Evolutionary conservation across 306 rosid species (phyloP).

Genomic region (Luffa aegyptiaca): DNA sequence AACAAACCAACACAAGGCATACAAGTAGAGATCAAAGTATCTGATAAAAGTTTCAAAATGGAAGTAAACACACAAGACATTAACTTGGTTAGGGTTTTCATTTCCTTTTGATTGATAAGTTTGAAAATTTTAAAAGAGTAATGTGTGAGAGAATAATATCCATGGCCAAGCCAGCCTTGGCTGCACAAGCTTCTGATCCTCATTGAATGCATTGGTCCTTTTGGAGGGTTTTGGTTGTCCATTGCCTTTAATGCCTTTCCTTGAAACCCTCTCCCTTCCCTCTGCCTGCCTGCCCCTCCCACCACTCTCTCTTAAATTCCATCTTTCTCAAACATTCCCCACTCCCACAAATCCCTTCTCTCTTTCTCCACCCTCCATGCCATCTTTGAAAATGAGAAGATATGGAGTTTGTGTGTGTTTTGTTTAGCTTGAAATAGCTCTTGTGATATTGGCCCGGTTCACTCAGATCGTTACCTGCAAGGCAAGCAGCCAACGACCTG

Average conservation of each 20-base stretch:
- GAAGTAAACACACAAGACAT: neutral
- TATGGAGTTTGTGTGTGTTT: neutral
- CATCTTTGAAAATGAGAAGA: no score
- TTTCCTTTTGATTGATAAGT: neutral
- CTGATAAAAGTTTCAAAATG: neutral
- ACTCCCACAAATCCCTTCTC: neutral
- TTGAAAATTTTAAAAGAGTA: no score
- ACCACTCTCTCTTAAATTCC: neutral
- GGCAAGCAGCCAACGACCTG: accelerated
- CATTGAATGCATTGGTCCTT: slow-evolving; percentile 12
- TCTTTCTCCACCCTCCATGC: neutral
- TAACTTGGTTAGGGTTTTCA: neutral
- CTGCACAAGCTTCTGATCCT: neutral
- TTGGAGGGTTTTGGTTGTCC: slow-evolving; percentile 9
- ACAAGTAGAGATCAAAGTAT: neutral
- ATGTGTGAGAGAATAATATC: neutral
- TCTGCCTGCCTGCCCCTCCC: neutral
- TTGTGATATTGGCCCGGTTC: slow-evolving; percentile 19
- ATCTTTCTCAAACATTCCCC: slow-evolving; percentile 4
- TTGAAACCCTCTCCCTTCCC: neutral
- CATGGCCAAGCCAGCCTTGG: neutral
- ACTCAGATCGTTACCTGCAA: slow-evolving; percentile 6
- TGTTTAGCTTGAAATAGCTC: slow-evolving; percentile 8
- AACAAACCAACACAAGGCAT: neutral
- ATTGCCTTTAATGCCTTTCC: neutral